Evolutionary conservation across 2,329 filamentous ascomycete species (phyloP).

Genomic region (Aspergillus sp.): DNA sequence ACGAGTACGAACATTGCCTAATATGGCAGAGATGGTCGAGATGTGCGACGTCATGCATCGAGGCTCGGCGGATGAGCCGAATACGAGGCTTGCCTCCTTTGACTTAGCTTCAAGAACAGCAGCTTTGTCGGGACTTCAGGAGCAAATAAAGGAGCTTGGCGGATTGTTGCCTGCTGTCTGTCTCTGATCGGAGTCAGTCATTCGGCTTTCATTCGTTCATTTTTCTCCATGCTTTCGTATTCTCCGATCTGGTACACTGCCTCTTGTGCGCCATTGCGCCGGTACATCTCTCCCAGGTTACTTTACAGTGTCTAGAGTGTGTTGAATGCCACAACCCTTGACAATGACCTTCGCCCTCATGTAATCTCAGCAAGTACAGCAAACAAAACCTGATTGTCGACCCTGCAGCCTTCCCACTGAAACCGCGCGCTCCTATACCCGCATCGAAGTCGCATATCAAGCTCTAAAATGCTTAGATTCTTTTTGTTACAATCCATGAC

Average conservation of each 20-base stretch:
- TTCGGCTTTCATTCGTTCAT: no score
- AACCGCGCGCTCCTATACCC: conserved; percentile 5
- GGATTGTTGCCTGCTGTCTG: no score
- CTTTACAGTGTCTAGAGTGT: not conserved
- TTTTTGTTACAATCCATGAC: not conserved
- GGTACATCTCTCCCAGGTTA: no score
- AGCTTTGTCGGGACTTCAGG: no score
- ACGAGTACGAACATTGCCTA: not conserved
- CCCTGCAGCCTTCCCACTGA: conserved; percentile 7
- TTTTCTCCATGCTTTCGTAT: no score
- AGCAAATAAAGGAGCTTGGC: no score
- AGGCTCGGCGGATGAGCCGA: not conserved
- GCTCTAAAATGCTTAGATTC: not conserved
- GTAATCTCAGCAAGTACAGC: conserved; percentile 2
- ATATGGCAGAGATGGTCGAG: not conserved
- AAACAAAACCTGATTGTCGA: conserved; percentile 3
- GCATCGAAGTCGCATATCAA: conserved; percentile 2
- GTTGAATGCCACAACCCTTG: not conserved
- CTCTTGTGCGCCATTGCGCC: no score
- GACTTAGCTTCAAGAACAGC: no score
- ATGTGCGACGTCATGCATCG: not conserved
- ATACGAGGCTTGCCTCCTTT: not conserved
- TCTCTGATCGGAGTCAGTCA: no score
- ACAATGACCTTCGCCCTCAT: not conserved
- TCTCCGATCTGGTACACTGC: no score